These are phyloP conservation scores for Russula foetens DNA, from an alignment of 768 basidiomycete genomes.

Conservation along the genomic window DNA sequence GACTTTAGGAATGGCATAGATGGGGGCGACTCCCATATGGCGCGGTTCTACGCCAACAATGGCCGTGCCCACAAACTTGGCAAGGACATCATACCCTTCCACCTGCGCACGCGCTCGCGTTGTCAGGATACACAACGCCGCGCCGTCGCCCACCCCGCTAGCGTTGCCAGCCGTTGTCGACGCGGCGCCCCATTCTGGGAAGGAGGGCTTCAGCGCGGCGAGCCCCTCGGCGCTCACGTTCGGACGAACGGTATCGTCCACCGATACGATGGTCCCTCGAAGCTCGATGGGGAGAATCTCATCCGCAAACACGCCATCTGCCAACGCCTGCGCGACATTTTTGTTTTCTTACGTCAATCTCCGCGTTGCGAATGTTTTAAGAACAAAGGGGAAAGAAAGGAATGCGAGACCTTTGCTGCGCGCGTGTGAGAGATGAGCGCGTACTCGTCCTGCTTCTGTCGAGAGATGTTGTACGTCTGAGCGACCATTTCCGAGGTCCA, in stretches of 20 bases:
- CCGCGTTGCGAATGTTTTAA: not conserved
- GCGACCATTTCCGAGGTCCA: constrained; percentile 94
- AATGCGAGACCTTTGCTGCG: constrained; percentile 56
- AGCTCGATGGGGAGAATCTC: constrained; percentile 88
- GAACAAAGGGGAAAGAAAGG: not conserved
- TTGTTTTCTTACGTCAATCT: not conserved
- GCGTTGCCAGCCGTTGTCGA: constrained; percentile 81
- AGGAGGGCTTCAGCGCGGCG: constrained; percentile 74
- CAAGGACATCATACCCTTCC: constrained; percentile 72
- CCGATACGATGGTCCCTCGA: constrained; percentile 53
- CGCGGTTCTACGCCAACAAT: constrained; percentile 77
- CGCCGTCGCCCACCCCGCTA: constrained; percentile 89
- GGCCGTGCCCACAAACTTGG: constrained; percentile 71
- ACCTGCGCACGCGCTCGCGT: constrained; percentile 69
- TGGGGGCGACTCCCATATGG: constrained; percentile 72
- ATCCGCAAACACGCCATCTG: constrained; percentile 64
- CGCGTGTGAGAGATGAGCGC: constrained; percentile 83
- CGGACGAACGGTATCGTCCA: constrained; percentile 82
- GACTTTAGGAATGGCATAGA: constrained; percentile 63
- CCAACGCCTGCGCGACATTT: constrained; percentile 42
- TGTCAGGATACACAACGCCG: constrained; percentile 74
- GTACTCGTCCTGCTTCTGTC: constrained; percentile 82
- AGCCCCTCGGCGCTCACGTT: constrained; percentile 78
- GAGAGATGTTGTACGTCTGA: constrained; percentile 64
- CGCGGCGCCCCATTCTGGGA: constrained; percentile 66